Percentiles rank a stretch among this genome's conserved stretches.
Evolutionary conservation across 345 rosid genomes (phyloP).

Genomic region (Pugionium cornutum): DNA sequence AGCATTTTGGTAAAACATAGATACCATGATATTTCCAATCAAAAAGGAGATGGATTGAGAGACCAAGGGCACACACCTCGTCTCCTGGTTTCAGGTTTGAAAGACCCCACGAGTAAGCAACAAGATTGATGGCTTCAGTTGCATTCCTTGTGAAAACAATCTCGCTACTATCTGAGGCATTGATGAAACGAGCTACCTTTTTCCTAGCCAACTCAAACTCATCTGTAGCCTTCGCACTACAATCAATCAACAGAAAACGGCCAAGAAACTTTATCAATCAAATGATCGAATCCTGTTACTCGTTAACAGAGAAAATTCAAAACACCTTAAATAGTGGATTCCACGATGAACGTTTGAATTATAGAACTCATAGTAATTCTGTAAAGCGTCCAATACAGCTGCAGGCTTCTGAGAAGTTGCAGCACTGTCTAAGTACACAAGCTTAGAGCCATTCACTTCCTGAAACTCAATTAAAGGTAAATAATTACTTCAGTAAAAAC

Average conservation of each 20-base stretch:
- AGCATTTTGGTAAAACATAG: background rate
- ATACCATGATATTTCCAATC: background rate
- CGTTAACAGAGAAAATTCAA: background rate
- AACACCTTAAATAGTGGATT: slow-evolving; percentile 76
- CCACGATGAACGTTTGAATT: slow-evolving; percentile 94
- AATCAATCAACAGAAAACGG: slow-evolving; percentile 4
- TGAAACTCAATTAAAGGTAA: slow-evolving; percentile 26
- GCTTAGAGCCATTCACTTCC: slow-evolving; percentile 83
- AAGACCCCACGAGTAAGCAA: slow-evolving; percentile 87
- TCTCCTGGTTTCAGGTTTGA: slow-evolving; percentile 67
- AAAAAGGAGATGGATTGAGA: background rate
- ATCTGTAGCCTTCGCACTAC: slow-evolving; percentile 89
- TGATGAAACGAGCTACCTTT: slow-evolving; percentile 81
- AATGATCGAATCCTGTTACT: slow-evolving; percentile 1
- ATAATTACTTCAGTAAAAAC: background rate
- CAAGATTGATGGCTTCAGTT: slow-evolving; percentile 94
- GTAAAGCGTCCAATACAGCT: slow-evolving; percentile 68
- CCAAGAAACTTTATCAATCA: slow-evolving; percentile 1
- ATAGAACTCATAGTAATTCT: slow-evolving; percentile 65
- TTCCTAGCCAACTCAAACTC: slow-evolving; percentile 87
- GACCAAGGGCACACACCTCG: slow-evolving; percentile 57
- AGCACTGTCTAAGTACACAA: slow-evolving; percentile 89
- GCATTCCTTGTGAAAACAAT: slow-evolving; percentile 93
- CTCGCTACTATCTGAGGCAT: slow-evolving; percentile 69
- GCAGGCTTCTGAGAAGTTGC: slow-evolving; percentile 97